Conservation (phyloP, 345 rosid species). For the Mallotus nudiflorus region DNA sequence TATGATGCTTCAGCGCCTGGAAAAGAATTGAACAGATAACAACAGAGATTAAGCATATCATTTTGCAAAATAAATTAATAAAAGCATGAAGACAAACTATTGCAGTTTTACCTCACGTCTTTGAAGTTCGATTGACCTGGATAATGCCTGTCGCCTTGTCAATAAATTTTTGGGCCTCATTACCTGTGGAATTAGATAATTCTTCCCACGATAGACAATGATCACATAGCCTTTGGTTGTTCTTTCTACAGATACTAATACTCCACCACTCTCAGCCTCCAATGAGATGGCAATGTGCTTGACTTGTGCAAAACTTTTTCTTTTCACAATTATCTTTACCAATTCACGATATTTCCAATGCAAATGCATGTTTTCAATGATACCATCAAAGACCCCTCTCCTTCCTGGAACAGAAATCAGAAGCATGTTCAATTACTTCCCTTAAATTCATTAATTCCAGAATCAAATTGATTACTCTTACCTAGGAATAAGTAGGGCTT, state of each 20-base stretch:
- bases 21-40: conserved; percentile 22
- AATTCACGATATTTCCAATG: conserved; percentile 92
- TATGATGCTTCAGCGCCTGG: conserved; percentile 82
- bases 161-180: conserved; percentile 71
- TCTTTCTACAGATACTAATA: conserved; percentile 76
- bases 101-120: conserved; percentile 66
- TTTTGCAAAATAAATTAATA: not conserved
- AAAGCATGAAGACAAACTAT: not conserved
- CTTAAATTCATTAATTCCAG: conserved; percentile 1
- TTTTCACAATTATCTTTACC: conserved; percentile 74
- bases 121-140: conserved; percentile 86
- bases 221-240: conserved; percentile 75
- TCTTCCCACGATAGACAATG: conserved; percentile 86
- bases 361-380: conserved; percentile 87
- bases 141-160: conserved; percentile 76
- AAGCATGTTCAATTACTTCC: conserved; percentile 4
- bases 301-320: conserved; percentile 62
- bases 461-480: conserved; percentile 38
- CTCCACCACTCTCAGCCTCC: conserved; percentile 96
- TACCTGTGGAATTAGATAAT: conserved; percentile 54
- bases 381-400: conserved; percentile 79
- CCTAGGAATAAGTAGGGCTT: conserved; percentile 81
- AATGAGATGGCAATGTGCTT: conserved; percentile 74
- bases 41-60: not conserved
- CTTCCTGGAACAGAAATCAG: conserved; percentile 51